Percentiles rank a stretch among this genome's conserved stretches.
These are phyloP conservation scores for Plenodomus biglobosus DNA, from an alignment of 2,329 filamentous ascomycete species.

Conservation along the genomic window DNA sequence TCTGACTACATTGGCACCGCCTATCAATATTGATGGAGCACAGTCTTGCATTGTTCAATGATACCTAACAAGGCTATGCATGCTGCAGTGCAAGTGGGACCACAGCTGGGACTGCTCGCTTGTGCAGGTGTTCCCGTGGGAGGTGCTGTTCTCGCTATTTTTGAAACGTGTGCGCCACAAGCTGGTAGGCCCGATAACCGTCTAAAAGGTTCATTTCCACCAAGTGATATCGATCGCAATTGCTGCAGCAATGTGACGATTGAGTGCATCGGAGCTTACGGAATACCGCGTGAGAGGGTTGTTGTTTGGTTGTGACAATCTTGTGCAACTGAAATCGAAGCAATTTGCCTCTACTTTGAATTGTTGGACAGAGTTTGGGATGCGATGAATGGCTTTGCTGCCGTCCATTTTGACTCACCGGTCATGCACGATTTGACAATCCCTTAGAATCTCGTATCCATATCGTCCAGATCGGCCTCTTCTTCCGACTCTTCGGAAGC, in stretches of 20 bases:
- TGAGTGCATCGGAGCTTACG: background rate
- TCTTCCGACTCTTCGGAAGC: slow-evolving; percentile 43
- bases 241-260: background rate
- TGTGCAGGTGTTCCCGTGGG: no score
- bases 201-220: background rate
- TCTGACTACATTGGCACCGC: slow-evolving; percentile 3
- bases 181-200: background rate
- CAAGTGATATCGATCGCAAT: background rate
- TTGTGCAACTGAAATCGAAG: no score
- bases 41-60: slow-evolving; percentile 17
- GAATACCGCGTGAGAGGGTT: background rate
- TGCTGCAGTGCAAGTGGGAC: slow-evolving; percentile 3
- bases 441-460: slow-evolving; percentile 43
- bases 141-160: background rate
- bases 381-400: background rate
- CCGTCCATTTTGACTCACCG: slow-evolving; percentile 12
- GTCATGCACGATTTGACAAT: slow-evolving; percentile 19
- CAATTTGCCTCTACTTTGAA: no score
- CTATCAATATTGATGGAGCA: background rate
- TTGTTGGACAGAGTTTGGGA: no score
- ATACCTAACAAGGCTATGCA: background rate
- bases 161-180: background rate
- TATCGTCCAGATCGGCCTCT: slow-evolving; percentile 42
- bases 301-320: no score
- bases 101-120: no score